Conservation (phyloP, 257 asterid genomes). For the Solanum ossicruentum region DNA sequence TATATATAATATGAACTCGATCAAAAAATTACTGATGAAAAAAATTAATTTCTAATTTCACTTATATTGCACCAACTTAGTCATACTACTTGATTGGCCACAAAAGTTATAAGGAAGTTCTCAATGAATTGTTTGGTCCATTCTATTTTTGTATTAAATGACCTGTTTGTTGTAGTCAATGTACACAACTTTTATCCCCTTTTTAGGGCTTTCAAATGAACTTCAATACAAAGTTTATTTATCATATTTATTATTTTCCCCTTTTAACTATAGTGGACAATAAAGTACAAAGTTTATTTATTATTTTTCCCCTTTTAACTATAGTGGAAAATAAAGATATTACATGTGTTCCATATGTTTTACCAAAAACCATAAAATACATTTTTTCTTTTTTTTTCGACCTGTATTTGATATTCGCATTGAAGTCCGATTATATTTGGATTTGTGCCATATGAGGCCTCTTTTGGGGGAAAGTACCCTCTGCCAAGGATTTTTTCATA, state of each 20-base stretch:
- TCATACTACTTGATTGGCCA: not conserved
- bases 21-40: rapidly evolving
- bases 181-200: not conserved
- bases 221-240: not conserved
- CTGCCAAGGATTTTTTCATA: too few relatives aligned
- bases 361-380: not conserved
- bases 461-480: too few relatives aligned
- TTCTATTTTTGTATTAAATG: not conserved
- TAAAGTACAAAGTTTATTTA: not conserved
- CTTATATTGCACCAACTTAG: not conserved
- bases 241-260: not conserved
- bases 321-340: not conserved
- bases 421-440: too few relatives aligned
- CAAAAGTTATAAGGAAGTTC: not conserved
- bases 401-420: too few relatives aligned
- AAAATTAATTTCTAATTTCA: not conserved
- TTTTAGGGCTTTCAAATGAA: not conserved
- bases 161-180: not conserved
- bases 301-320: not conserved
- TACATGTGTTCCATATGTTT: not conserved
- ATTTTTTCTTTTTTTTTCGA: too few relatives aligned
- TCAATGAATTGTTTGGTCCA: not conserved
- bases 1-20: not conserved
- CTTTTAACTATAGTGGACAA: not conserved
- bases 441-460: too few relatives aligned